phyloP scores from a whole-genome alignment of 352 stramenopile species.

The Phytopythium chamaehyphon region DNA sequence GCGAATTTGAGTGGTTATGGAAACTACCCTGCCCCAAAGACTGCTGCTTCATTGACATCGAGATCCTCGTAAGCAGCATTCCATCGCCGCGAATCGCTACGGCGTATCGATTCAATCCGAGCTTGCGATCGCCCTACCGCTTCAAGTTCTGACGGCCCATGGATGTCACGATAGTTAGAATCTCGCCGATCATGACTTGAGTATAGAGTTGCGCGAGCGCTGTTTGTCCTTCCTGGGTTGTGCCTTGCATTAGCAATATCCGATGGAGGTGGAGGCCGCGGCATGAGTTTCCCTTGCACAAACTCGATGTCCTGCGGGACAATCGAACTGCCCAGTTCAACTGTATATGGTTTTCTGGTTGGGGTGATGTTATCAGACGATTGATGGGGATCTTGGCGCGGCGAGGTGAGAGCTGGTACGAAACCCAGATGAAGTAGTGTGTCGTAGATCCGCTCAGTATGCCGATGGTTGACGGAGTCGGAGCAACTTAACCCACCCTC shows the following conservation, averaged over 20 bases:
- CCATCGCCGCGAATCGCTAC: too few species aligned
- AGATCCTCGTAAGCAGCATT: too few species aligned
- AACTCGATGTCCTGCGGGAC: constrained; percentile 20
- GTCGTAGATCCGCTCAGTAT: constrained; percentile 26
- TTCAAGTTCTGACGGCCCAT: too few species aligned
- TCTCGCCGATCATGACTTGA: neutral
- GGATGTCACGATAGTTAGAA: too few species aligned
- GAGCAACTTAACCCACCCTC: constrained; percentile 6
- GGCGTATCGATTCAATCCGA: too few species aligned
- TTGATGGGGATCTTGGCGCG: neutral
- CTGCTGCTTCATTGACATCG: too few species aligned
- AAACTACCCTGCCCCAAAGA: too few species aligned
- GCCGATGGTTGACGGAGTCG: neutral
- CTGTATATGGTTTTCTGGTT: neutral
- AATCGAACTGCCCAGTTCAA: constrained; percentile 5
- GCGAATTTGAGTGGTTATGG: too few species aligned
- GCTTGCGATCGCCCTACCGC: too few species aligned
- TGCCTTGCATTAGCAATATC: neutral
- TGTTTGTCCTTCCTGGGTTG: neutral
- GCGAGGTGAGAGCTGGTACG: constrained; percentile 18
- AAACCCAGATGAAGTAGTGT: constrained; percentile 38
- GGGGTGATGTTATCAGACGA: neutral
- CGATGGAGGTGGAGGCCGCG: constrained; percentile 17
- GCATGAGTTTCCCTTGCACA: constrained; percentile 31
- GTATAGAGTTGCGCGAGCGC: constrained; percentile 17